Base-by-base conservation (phyloP, 306 rosid genomes). In the Citrullus amarus region DNA sequence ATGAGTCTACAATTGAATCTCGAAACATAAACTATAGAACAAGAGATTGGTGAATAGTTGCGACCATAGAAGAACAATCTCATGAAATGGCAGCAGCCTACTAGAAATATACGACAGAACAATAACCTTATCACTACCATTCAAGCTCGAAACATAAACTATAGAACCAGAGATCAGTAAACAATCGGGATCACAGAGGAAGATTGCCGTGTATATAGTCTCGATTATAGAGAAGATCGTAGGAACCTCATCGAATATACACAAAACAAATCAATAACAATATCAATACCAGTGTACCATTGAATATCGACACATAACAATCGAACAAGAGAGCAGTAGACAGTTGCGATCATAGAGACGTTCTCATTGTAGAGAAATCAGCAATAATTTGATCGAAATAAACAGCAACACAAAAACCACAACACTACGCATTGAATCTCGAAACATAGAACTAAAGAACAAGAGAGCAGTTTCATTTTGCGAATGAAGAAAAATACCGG, bases 1-100 rank as follows among this genome's bases (percentile, higher is more conserved):
- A 25, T 25, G 1, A 25, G 28, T 25, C 28, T 25, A 25, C 28
- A 25, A 25, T 25, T 25, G 28, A 25, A 25, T 25, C 28, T 25
- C 28, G 28, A 25, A 25, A 25, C 28, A 25, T 25, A 25, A 25
- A 25, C 28, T 25, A 25, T 25, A 25, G 28, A 25, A 25, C 28
- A 25, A 25, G 28, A 25, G 28, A 25, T 25, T 1, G 28, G 28
- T 25, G 22, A 22, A 22, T 22, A 22, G 22, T 14, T 62, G 0
- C 89, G 91, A 61, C 90, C 93, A 80, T 86, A 36, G 9, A 90
- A 89, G 79, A 90, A 94, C 54, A 92, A 80, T 85, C 97, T 89
- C 96, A 90, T 15, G 68, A 77, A 32, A 89, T 78, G 55, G 95
- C 83, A 84, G 93, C 88, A 81, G 88, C 88, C 92, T 91, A 46